Percentiles rank a stretch among this genome's conserved stretches.
Evolutionary conservation across 768 basidiomycete genomes (phyloP).

Genomic region (Tylopilus sp.): DNA sequence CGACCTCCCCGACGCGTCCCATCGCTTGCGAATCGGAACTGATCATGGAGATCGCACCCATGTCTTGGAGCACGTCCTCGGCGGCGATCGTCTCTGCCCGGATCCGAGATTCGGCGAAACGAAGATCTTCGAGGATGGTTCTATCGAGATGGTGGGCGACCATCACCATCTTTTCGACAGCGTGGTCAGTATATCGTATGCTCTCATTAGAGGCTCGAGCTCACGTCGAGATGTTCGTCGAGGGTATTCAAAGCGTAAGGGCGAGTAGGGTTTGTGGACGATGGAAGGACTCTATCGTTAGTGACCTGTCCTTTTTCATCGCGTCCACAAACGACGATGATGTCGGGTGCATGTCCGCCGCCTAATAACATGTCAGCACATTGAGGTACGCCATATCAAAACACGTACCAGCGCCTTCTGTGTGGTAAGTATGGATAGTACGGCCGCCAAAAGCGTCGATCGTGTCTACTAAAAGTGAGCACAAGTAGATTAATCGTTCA

Average conservation of each 20-base stretch:
- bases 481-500: neutral
- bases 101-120: conserved; percentile 96
- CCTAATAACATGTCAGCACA: conserved; percentile 38
- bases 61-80: conserved; percentile 92
- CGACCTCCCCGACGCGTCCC: conserved; percentile 95
- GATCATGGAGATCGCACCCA: conserved; percentile 94
- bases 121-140: conserved; percentile 88
- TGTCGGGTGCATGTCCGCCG: conserved; percentile 96
- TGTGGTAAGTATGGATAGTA: conserved; percentile 97
- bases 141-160: conserved; percentile 97
- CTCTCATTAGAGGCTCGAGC: conserved; percentile 23
- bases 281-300: conserved; percentile 65
- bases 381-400: neutral
- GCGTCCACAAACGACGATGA: conserved; percentile 90
- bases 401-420: conserved; percentile 82
- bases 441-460: conserved; percentile 85
- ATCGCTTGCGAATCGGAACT: conserved; percentile 97
- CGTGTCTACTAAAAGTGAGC: conserved; percentile 51
- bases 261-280: conserved; percentile 95
- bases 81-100: conserved; percentile 96
- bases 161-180: conserved; percentile 86
- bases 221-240: conserved; percentile 94
- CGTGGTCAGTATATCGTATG: neutral
- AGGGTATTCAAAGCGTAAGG: conserved; percentile 90
- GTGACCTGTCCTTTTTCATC: neutral